Percentiles rank a stretch among this genome's conserved stretches.
Evolutionary conservation across 495 filamentous ascomycete species (phyloP).

Genomic region (Hypoxylon rickii): DNA sequence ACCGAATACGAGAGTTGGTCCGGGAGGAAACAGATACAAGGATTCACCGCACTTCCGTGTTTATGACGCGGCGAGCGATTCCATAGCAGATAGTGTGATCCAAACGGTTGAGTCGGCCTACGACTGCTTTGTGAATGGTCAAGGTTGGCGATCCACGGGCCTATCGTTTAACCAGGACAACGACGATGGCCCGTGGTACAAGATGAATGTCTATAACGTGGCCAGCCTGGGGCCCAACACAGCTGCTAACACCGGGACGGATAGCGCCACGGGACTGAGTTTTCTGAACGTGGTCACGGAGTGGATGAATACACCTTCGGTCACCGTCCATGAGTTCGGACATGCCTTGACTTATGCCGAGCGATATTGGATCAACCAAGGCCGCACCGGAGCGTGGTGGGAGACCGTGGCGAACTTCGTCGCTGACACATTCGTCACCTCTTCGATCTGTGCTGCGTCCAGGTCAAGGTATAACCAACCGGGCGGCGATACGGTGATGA

Average conservation of each 20-base stretch:
- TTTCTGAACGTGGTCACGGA: conserved; percentile 48
- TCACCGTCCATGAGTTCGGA: conserved; percentile 52
- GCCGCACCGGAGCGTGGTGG: conserved; percentile 52
- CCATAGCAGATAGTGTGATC: conserved; percentile 36
- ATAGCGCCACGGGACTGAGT: conserved; percentile 38
- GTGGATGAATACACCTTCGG: conserved; percentile 45
- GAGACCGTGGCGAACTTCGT: conserved; percentile 53
- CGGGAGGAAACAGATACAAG: conserved; percentile 41
- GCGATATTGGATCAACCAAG: conserved; percentile 49
- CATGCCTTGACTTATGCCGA: conserved; percentile 50
- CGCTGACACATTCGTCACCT: conserved; percentile 51
- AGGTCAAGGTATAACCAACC: conserved; percentile 37
- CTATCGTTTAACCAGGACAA: conserved; percentile 43
- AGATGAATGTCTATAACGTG: conserved; percentile 51
- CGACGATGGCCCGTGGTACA: conserved; percentile 47
- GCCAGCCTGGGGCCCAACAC: conserved; percentile 42
- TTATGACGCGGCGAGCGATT: conserved; percentile 38
- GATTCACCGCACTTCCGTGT: conserved; percentile 54
- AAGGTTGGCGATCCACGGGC: conserved; percentile 49
- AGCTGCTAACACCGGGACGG: conserved; percentile 47
- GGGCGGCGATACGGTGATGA: conserved; percentile 44
- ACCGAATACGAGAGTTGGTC: conserved; percentile 46
- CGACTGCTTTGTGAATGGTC: conserved; percentile 46
- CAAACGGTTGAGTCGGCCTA: conserved; percentile 50
- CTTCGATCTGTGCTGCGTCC: conserved; percentile 38